Evolutionary conservation across 2,329 filamentous ascomycete species (phyloP).

Genomic region (Knoxdaviesia capensis): DNA sequence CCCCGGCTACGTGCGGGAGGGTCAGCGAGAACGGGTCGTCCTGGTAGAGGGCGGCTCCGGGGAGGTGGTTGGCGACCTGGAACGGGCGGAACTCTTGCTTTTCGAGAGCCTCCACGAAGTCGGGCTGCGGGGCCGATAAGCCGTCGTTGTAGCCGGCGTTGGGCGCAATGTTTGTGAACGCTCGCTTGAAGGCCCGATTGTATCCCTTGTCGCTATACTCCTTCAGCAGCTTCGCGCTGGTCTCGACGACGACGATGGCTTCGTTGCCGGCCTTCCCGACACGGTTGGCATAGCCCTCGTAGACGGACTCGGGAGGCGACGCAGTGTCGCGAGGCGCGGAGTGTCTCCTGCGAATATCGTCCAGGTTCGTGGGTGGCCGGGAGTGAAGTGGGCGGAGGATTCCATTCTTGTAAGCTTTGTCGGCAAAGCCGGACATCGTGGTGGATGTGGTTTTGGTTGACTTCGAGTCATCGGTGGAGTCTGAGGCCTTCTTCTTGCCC

Average conservation of each 20-base stretch:
- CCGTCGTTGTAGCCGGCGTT: slow-evolving; percentile 10
- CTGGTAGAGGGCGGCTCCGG: slow-evolving; percentile 7
- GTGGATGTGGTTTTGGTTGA: neutral
- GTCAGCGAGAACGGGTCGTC: slow-evolving; percentile 7
- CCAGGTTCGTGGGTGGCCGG: neutral
- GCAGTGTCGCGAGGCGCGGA: neutral
- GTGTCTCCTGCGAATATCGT: neutral
- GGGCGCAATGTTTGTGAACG: slow-evolving; percentile 8
- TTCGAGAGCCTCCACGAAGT: slow-evolving; percentile 10
- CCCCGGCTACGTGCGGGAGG: slow-evolving; percentile 11
- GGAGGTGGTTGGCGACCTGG: slow-evolving; percentile 4
- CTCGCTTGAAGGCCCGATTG: neutral
- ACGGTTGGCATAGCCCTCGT: neutral
- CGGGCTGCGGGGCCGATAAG: slow-evolving; percentile 10
- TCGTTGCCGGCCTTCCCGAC: neutral
- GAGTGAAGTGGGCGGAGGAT: neutral
- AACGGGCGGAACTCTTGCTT: slow-evolving; percentile 2
- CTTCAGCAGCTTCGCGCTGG: slow-evolving; percentile 6
- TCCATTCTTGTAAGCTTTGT: neutral
- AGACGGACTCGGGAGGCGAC: neutral
- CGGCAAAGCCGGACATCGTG: neutral
- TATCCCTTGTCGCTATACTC: slow-evolving; percentile 2
- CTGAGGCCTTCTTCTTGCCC: slow-evolving; percentile 1
- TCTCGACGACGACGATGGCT: neutral
- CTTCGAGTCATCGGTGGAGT: neutral